These are phyloP conservation scores for Apocynum venetum DNA, from an alignment of 257 asterid species.

Conservation along the genomic window DNA sequence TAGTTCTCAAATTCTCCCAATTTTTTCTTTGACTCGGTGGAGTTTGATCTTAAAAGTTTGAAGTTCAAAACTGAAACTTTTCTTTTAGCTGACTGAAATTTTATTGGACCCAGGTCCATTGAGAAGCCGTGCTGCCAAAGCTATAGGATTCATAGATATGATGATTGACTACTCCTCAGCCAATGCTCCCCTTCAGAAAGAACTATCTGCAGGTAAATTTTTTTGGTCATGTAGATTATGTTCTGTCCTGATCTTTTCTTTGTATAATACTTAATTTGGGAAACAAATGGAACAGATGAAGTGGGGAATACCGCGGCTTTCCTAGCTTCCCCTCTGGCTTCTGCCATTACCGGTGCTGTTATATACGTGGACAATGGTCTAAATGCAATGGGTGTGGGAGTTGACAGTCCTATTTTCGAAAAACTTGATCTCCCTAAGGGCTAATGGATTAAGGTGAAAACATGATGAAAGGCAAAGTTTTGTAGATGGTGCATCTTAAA, in stretches of 20 bases:
- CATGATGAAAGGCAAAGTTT: neutral
- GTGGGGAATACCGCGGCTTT: slow-evolving; percentile 84
- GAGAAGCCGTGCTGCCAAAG: slow-evolving; percentile 90
- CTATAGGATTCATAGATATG: slow-evolving; percentile 87
- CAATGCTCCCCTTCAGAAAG: slow-evolving; percentile 84
- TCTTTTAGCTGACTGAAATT: neutral
- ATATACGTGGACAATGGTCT: slow-evolving; percentile 84
- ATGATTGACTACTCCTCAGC: slow-evolving; percentile 81
- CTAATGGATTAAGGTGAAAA: slow-evolving; percentile 17
- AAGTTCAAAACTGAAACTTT: neutral
- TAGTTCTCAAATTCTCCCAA: neutral
- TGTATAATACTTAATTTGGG: neutral
- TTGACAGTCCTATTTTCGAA: slow-evolving; percentile 69
- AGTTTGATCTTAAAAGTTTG: neutral
- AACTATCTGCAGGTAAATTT: slow-evolving; percentile 60
- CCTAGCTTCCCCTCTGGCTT: slow-evolving; percentile 76
- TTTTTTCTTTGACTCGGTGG: neutral
- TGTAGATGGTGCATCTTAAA: slow-evolving; percentile 11
- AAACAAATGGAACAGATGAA: slow-evolving; percentile 54
- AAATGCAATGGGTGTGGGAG: slow-evolving; percentile 86
- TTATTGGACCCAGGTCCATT: slow-evolving; percentile 51
- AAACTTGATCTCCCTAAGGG: slow-evolving; percentile 65
- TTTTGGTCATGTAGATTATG: neutral
- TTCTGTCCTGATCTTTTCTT: neutral
- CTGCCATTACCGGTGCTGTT: slow-evolving; percentile 83